Conservation (phyloP, 805 yeast genomes). For the Pichia kluyveri region DNA sequence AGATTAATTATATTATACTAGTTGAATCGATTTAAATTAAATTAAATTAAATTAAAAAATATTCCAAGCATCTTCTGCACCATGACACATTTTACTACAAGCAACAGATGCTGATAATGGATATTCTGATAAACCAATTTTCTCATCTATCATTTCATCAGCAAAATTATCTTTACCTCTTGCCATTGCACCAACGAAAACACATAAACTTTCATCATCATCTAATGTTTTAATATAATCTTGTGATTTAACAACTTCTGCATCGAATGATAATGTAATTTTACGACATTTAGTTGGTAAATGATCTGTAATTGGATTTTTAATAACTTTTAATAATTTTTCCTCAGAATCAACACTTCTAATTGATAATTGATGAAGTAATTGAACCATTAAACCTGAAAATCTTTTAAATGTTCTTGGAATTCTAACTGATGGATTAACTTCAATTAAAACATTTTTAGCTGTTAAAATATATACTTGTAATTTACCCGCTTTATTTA, state of each 20-base stretch:
- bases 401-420: slow-evolving; percentile 98
- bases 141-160: slow-evolving; percentile 93
- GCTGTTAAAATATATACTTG: slow-evolving; percentile 97
- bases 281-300: slow-evolving; percentile 93
- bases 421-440: slow-evolving; percentile 91
- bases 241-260: slow-evolving; percentile 78
- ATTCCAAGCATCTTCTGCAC: slow-evolving; percentile 97
- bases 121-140: slow-evolving; percentile 89
- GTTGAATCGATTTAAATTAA: no score
- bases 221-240: slow-evolving; percentile 76
- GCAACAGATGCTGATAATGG: slow-evolving; percentile 97
- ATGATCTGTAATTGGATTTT: slow-evolving; percentile 95
- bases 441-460: slow-evolving; percentile 88
- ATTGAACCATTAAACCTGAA: slow-evolving; percentile 95
- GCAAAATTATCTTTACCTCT: slow-evolving; percentile 97
- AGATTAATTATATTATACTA: no score
- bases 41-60: slow-evolving; percentile 33
- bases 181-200: slow-evolving; percentile 99
- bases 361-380: slow-evolving; percentile 84
- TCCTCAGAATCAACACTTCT: slow-evolving; percentile 95
- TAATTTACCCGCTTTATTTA: slow-evolving; percentile 92
- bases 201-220: slow-evolving; percentile 90
- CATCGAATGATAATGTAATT: slow-evolving; percentile 86
- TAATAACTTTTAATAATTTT: slow-evolving; percentile 84
- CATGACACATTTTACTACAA: slow-evolving; percentile 96